phyloP scores from a whole-genome alignment of 2,329 filamentous ascomycete genomes.

The Epichloe gansuensis region DNA sequence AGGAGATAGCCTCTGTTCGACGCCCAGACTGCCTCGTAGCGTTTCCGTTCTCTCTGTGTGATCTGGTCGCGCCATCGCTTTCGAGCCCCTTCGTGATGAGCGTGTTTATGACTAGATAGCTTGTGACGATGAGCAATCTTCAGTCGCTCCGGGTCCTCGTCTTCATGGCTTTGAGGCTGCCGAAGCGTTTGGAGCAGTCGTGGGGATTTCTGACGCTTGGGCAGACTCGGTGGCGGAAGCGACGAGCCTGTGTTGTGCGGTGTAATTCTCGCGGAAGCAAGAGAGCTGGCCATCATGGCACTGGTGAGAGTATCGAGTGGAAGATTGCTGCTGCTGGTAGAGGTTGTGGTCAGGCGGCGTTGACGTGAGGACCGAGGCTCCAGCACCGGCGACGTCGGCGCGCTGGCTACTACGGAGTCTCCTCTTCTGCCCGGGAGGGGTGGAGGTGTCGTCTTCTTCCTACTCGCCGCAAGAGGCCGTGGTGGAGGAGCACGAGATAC shows the following conservation, averaged over 20 bases:
- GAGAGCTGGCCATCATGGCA: conserved; percentile 62
- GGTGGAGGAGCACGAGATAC: neutral
- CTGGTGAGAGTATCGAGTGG: conserved; percentile 54
- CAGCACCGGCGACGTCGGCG: conserved; percentile 25
- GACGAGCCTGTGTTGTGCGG: conserved; percentile 27
- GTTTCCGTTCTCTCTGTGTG: conserved; percentile 57
- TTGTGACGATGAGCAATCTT: conserved; percentile 36
- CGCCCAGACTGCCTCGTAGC: conserved; percentile 77
- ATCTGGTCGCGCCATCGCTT: conserved; percentile 67
- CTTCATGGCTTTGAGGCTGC: conserved; percentile 34
- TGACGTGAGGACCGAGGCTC: conserved; percentile 15
- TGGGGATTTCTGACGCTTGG: conserved; percentile 31
- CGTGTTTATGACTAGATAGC: conserved; percentile 45
- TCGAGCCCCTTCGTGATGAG: conserved; percentile 63
- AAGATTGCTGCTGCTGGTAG: conserved; percentile 24
- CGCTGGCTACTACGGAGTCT: conserved; percentile 13
- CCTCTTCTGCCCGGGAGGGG: conserved; percentile 7
- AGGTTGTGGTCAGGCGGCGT: conserved; percentile 14
- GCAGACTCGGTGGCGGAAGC: conserved; percentile 22
- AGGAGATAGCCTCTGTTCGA: conserved; percentile 56
- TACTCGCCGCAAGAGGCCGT: conserved; percentile 1
- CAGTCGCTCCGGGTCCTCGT: conserved; percentile 41
- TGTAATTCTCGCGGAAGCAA: conserved; percentile 49
- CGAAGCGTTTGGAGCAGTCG: conserved; percentile 56
- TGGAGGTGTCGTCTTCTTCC: conserved; percentile 4